phyloP scores from a whole-genome alignment of 352 stramenopile species.

The Globisporangium canariense region DNA sequence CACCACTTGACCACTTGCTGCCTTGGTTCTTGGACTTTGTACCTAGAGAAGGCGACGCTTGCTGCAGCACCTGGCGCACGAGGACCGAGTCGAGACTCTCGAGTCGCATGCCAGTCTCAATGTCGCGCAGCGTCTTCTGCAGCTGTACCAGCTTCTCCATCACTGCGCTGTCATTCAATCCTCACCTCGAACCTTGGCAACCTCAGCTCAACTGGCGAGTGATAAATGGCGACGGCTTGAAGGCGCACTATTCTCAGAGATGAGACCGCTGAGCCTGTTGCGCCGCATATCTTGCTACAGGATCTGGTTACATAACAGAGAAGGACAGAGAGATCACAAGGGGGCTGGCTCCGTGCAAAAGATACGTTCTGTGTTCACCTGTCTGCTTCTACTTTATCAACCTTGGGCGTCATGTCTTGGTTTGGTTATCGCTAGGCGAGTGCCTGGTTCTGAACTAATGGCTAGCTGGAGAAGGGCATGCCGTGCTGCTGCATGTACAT shows the following conservation, averaged over 20 bases:
- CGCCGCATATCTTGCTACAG: background rate
- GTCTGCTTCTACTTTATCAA: constrained; percentile 5
- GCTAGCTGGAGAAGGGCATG: constrained; percentile 37
- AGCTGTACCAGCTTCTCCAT: constrained; percentile 36
- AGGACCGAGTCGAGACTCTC: constrained; percentile 49
- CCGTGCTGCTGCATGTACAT: constrained; percentile 83
- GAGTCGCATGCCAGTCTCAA: constrained; percentile 49
- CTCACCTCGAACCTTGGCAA: too few species aligned
- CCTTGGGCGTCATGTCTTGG: background rate
- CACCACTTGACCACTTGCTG: background rate
- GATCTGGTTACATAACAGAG: background rate
- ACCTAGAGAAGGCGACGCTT: constrained; percentile 10
- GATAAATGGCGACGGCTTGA: constrained; percentile 2
- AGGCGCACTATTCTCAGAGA: constrained; percentile 9
- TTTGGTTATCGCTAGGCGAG: background rate
- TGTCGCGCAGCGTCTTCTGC: constrained; percentile 44
- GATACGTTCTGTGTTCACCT: background rate
- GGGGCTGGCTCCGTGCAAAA: background rate
- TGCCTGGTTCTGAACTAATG: background rate
- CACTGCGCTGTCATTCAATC: background rate
- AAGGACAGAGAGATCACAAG: background rate
- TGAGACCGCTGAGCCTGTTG: background rate
- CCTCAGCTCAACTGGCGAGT: background rate
- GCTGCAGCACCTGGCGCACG: constrained; percentile 42
- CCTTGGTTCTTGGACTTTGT: background rate